A percentile compares a stretch with the other conserved stretches of the same genome.
These are phyloP conservation scores for Didymella segeticola DNA, from an alignment of 2,329 filamentous ascomycete genomes.

Conservation along the genomic window DNA sequence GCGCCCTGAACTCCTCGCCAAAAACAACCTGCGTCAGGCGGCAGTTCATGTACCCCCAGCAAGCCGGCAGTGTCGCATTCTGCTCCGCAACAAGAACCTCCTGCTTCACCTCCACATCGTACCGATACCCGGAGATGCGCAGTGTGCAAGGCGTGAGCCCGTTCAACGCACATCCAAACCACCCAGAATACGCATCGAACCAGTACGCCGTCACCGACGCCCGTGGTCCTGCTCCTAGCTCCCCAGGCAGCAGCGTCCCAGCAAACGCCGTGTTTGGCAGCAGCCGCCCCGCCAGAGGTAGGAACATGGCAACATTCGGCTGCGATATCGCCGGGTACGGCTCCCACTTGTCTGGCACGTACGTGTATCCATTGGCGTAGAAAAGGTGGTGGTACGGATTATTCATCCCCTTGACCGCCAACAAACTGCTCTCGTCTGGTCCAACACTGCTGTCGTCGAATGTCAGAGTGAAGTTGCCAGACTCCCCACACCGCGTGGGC, in stretches of 20 bases:
- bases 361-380: conserved; percentile 59
- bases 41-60: conserved; percentile 51
- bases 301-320: conserved; percentile 57
- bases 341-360: conserved; percentile 54
- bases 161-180: conserved; percentile 57
- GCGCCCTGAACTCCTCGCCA: conserved; percentile 44
- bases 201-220: conserved; percentile 55
- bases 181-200: conserved; percentile 58
- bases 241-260: conserved; percentile 51
- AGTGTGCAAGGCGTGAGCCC: conserved; percentile 51
- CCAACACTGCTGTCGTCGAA: conserved; percentile 38
- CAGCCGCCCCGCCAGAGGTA: conserved; percentile 45
- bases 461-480: conserved; percentile 51
- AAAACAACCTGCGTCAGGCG: conserved; percentile 54
- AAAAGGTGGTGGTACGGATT: conserved; percentile 60
- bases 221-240: conserved; percentile 56
- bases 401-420: conserved; percentile 50
- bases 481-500: conserved; percentile 51
- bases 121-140: conserved; percentile 56
- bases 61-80: conserved; percentile 53
- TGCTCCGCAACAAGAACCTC: conserved; percentile 48
- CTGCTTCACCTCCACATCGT: conserved; percentile 40
- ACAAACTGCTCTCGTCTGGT: conserved; percentile 39
- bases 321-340: conserved; percentile 55
- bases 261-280: conserved; percentile 38